Percentiles rank a stretch among this genome's conserved stretches.
These are phyloP conservation scores for Dillenia turbinata DNA, from an alignment of 164 flowering plant genomes.

Conservation along the genomic window DNA sequence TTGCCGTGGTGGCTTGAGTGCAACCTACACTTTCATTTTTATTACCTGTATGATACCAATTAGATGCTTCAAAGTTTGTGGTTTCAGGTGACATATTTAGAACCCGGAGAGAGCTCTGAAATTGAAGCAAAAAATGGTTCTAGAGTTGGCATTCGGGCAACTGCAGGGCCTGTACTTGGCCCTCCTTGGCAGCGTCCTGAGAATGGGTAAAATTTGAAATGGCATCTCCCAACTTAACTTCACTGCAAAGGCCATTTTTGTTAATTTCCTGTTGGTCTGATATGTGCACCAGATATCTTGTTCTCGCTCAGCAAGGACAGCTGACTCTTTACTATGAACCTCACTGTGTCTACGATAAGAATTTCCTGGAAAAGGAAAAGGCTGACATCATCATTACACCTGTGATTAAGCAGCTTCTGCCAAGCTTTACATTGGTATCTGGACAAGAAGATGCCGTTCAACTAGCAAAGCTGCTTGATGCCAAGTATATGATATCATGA, in stretches of 20 bases:
- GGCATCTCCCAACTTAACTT: neutral
- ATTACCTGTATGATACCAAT: too few relatives aligned
- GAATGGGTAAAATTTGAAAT: slow-evolving; percentile 54
- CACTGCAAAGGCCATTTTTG: neutral
- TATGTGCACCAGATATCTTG: slow-evolving; percentile 52
- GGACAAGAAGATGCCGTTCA: slow-evolving; percentile 96
- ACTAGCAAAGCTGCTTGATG: slow-evolving; percentile 70
- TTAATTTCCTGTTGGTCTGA: neutral
- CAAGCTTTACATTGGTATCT: slow-evolving; percentile 75
- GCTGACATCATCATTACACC: slow-evolving; percentile 91
- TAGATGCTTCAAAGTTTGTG: too few relatives aligned
- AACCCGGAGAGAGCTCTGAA: slow-evolving; percentile 75
- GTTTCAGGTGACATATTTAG: slow-evolving; percentile 71
- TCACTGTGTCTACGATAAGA: slow-evolving; percentile 73
- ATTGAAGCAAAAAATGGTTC: slow-evolving; percentile 51
- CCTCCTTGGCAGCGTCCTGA: slow-evolving; percentile 99
- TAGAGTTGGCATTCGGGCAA: slow-evolving; percentile 53
- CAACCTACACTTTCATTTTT: too few relatives aligned
- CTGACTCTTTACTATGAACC: slow-evolving; percentile 84
- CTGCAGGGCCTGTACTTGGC: slow-evolving; percentile 90
- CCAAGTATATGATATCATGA: slow-evolving; percentile 43
- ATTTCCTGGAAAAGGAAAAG: slow-evolving; percentile 41
- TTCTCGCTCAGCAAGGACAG: slow-evolving; percentile 46
- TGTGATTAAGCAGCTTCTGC: slow-evolving; percentile 82
- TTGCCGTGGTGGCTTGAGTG: too few relatives aligned